A percentile compares a stretch with the other conserved stretches of the same genome.
Evolutionary conservation across 2,329 filamentous ascomycete genomes (phyloP).

Genomic region (Coniella lustricola): DNA sequence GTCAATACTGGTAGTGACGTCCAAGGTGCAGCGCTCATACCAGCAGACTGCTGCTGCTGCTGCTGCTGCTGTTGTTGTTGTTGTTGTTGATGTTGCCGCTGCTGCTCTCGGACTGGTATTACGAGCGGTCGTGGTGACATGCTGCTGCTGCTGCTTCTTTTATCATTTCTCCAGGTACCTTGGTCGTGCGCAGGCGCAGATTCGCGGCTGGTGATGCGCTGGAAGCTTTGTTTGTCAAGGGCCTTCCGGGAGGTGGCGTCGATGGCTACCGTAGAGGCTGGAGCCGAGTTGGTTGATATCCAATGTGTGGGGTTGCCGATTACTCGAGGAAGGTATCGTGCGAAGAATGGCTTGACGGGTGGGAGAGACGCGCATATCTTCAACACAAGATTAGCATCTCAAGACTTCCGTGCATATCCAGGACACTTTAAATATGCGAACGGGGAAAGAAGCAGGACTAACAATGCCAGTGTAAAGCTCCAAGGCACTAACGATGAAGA

Average conservation of each 20-base stretch:
- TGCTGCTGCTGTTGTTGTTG: too few relatives aligned
- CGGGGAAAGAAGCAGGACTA: slow-evolving; percentile 13
- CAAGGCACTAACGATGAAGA: slow-evolving; percentile 29
- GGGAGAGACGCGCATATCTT: slow-evolving; percentile 39
- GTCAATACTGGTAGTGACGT: slow-evolving; percentile 6
- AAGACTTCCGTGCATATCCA: background rate
- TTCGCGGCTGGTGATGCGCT: slow-evolving; percentile 3
- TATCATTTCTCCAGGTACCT: background rate
- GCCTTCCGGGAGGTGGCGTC: background rate
- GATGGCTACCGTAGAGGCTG: background rate
- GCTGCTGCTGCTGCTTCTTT: too few relatives aligned
- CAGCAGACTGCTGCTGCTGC: too few relatives aligned
- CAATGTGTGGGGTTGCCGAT: slow-evolving; percentile 15
- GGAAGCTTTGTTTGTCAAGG: slow-evolving; percentile 7
- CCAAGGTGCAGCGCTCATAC: too few relatives aligned
- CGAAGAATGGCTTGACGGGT: slow-evolving; percentile 37
- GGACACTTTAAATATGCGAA: too few relatives aligned
- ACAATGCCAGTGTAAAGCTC: slow-evolving; percentile 39
- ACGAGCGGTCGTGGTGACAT: background rate
- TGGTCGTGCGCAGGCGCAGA: slow-evolving; percentile 4
- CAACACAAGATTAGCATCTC: background rate
- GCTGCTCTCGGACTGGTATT: slow-evolving; percentile 3
- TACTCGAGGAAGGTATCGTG: slow-evolving; percentile 27
- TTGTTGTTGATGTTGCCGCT: background rate
- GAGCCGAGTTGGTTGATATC: slow-evolving; percentile 5